Evolutionary conservation across 176 grass and related monocot species (phyloP), one percentile per base, ranked within the genome.

Genomic region (Phragmites australis): DNA sequence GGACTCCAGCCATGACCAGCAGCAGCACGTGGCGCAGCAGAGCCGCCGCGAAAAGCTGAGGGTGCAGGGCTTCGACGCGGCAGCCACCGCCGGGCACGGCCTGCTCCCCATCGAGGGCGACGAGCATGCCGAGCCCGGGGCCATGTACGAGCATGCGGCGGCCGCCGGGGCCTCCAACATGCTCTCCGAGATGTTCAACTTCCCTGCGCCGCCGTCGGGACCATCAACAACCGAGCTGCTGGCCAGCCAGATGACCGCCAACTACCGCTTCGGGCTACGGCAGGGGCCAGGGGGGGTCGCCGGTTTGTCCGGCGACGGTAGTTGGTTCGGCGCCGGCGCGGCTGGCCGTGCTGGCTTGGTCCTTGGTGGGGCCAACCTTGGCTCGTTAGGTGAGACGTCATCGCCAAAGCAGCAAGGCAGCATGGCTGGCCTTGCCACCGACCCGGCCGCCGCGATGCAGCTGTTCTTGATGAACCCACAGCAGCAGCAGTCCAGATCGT

Each of bases 111-210:
- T 91, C 59, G 86, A 78, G 0, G 91, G 53, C 53, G 88, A 86
- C 55, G 66, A 83, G 13, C 54, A 76, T 7, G 86, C 48, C 15
- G 96, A 86, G 18, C 73, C 84, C 32, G 41, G 74, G 44, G 51
- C 80, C 82, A 91, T 99, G 77, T 99, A 95, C 76, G 86, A 93
- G 51, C 82, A 86, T 27, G 84, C 84, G 21, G 86, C 86, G 1
- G 86, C 88, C 0, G 84, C 92, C 25, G 90, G 88, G 0, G 87
- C 93, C 0, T 74, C 88, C 41, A 95, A 89, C 89, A 99, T 99
- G 97, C 84, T 99, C 26, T 91, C 92, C 1, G 97, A 99, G 81
- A 99, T 99, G 97, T 99, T 99, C 84, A 93, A 93, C 77, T 99
- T 95, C 80, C 83, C 76, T 15, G 72, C 80, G 76, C 68, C 77